Evolutionary conservation across 2,329 filamentous ascomycete species (phyloP).

Genomic region (Ceratocystis diversiconidia): DNA sequence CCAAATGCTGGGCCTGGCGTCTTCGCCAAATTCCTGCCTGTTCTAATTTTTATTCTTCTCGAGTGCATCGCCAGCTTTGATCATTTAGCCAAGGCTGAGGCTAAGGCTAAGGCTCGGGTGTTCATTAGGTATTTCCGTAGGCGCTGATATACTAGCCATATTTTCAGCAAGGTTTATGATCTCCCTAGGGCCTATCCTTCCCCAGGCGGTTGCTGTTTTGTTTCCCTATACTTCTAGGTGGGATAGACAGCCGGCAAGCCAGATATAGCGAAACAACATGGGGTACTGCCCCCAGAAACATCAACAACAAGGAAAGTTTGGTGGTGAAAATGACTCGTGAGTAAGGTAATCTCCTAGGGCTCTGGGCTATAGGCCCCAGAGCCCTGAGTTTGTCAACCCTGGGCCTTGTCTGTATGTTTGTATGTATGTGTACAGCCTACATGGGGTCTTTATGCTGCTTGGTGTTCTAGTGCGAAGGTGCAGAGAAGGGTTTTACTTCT

Average conservation of each 20-base stretch:
- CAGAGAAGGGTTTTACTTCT: neutral
- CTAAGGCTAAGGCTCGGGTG: slow-evolving; percentile 2
- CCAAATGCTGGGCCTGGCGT: neutral
- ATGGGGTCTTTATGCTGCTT: neutral
- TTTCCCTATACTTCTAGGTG: neutral
- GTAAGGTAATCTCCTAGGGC: neutral
- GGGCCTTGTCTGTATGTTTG: too few relatives aligned
- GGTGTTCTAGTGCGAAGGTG: neutral
- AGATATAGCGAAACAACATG: neutral
- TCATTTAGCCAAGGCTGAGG: neutral
- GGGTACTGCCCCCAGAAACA: neutral
- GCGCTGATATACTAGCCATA: neutral
- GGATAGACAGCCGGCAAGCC: neutral
- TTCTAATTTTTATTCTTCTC: neutral
- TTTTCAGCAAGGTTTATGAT: neutral
- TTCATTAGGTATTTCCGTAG: slow-evolving; percentile 1
- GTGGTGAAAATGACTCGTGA: neutral
- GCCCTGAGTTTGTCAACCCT: too few relatives aligned
- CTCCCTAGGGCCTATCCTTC: neutral
- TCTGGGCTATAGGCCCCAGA: neutral
- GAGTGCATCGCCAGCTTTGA: neutral
- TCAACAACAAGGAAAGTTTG: neutral
- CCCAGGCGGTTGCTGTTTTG: neutral
- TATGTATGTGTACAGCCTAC: neutral
- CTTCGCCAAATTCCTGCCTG: neutral